Base-by-base conservation (phyloP, 106 monocot species). In the Dendrobium chrysotoxum region DNA sequence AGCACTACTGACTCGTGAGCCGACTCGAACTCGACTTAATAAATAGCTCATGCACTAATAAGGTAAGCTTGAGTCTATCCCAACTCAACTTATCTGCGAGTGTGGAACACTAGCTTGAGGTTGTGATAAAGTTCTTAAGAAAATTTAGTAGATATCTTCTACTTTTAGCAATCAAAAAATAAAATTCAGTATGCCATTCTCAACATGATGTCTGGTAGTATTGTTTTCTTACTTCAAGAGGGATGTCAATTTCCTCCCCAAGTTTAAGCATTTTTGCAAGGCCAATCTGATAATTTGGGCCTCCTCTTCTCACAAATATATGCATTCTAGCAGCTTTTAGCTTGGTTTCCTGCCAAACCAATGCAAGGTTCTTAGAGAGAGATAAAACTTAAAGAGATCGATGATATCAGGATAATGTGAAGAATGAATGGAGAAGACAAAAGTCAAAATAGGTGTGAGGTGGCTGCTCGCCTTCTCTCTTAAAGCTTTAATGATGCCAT, bases 231-330 rank as follows among this genome's bases (percentile, higher is more conserved):
- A 97, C 96, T 87, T 94, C 92, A 79, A 97, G 87, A 40, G 96
- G 94, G 79, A 97, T 58, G 7, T 90, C 92, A 0, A 92, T 72
- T 70, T 97, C 96, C 45, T 88, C 75, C 31, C 92, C 96, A 40
- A 94, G 79, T 4, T 80, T 65, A 0, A 92, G 83, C 96, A 97
- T 97, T 82, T 90, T 97, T 17, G 96, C 90, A 28, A 97, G 80
- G 45, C 96, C 94, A 61, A 88, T 92, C 81, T 94, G 90, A 81
- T 97, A 92, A 79, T 97, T 94, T 12, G 96, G 94, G 17, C 94
- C 96, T 53, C 96, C 96, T 89, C 94, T 87, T 70, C 96, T 82
- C 12, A 97, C 94, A 85, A 82, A 97, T 13, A 97, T 85, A 79
- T 94, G 88, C 92, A 97, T 90, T 75, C 93, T 90, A 17, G 96